These are phyloP conservation scores for Suillus tomentosus DNA, from an alignment of 768 basidiomycete genomes.

Conservation along the genomic window DNA sequence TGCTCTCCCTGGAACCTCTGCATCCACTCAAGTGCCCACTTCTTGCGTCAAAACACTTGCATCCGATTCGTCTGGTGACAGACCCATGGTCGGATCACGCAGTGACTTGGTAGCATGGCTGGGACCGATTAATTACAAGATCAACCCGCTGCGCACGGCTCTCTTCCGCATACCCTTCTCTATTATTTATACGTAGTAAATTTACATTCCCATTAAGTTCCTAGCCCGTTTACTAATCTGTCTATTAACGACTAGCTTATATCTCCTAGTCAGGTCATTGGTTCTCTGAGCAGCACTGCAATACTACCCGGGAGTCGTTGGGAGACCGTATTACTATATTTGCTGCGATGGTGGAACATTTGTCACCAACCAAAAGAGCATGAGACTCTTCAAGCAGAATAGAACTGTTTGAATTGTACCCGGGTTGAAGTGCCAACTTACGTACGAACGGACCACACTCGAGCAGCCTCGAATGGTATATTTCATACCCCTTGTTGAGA, in stretches of 20 bases:
- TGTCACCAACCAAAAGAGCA: neutral
- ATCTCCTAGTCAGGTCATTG: neutral
- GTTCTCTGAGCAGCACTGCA: neutral
- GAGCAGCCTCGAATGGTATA: too few species aligned
- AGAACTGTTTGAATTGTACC: too few species aligned
- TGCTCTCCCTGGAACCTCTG: conserved; percentile 48
- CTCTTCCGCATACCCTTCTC: neutral
- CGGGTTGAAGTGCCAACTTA: too few species aligned
- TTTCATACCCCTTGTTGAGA: too few species aligned
- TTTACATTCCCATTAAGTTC: neutral
- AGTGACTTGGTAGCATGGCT: conserved; percentile 10
- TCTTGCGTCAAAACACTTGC: conserved; percentile 41
- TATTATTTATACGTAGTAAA: neutral
- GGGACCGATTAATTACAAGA: neutral
- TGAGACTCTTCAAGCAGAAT: neutral
- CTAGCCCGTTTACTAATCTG: neutral
- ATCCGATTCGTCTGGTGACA: conserved; percentile 60
- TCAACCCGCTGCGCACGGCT: neutral
- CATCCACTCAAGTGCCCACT: conserved; percentile 38
- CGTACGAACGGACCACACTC: too few species aligned
- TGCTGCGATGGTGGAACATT: neutral
- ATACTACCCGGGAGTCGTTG: neutral
- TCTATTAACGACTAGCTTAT: neutral
- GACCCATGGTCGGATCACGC: conserved; percentile 46
- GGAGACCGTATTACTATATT: neutral